These are phyloP conservation scores for Myotisia sp. DNA, from an alignment of 2,329 filamentous ascomycete genomes.

Conservation along the genomic window DNA sequence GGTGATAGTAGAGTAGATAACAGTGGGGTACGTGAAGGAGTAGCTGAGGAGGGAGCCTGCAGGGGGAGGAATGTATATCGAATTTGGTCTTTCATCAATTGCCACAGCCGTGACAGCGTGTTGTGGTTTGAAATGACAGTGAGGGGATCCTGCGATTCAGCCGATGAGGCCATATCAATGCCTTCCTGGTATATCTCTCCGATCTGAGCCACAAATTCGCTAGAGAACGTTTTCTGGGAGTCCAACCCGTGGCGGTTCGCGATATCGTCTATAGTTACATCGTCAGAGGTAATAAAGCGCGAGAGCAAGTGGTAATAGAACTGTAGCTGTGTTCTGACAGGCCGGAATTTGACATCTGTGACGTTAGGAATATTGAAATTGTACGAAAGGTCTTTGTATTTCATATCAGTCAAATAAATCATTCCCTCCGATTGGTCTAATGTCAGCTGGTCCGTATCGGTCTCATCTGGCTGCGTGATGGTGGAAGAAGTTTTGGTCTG, in stretches of 20 bases:
- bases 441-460: conserved; percentile 7
- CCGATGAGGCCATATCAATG: conserved; percentile 29
- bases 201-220: conserved; percentile 64
- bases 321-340: conserved; percentile 74
- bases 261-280: conserved; percentile 54
- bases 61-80: conserved; percentile 34
- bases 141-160: conserved; percentile 32
- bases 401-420: conserved; percentile 76
- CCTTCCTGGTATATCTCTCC: conserved; percentile 54
- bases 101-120: conserved; percentile 46
- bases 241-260: conserved; percentile 59
- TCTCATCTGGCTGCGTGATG: too few species aligned
- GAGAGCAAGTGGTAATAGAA: conserved; percentile 78
- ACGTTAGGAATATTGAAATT: conserved; percentile 47
- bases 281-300: conserved; percentile 51
- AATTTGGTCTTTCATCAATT: conserved; percentile 48
- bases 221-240: conserved; percentile 53
- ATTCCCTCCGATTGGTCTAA: conserved; percentile 10
- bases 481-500: too few species aligned
- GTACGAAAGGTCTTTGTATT: conserved; percentile 48
- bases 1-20: conserved; percentile 24
- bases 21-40: conserved; percentile 17
- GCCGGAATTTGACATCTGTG: conserved; percentile 48
- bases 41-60: conserved; percentile 5
- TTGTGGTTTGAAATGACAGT: conserved; percentile 44